Percentiles rank a stretch among this genome's conserved stretches.
Evolutionary conservation across 495 filamentous ascomycete genomes (phyloP).

Genomic region (Podospora pseudoanserina): DNA sequence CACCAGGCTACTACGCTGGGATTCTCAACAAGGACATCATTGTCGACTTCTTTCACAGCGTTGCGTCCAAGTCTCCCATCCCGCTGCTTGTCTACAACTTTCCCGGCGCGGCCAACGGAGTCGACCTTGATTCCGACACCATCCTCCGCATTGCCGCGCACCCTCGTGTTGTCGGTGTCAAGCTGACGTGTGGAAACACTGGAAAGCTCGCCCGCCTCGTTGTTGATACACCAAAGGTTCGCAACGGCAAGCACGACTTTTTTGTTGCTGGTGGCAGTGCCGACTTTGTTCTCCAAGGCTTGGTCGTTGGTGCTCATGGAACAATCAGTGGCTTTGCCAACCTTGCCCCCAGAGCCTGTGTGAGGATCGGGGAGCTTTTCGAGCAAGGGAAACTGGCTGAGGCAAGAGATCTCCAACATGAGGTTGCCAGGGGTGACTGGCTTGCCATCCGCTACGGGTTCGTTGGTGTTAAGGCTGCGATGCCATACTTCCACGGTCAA

Average conservation of each 20-base stretch:
- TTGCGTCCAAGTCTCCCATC: slow-evolving; percentile 65
- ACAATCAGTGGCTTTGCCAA: slow-evolving; percentile 82
- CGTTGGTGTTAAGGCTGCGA: slow-evolving; percentile 75
- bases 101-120: slow-evolving; percentile 74
- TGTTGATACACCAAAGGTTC: slow-evolving; percentile 46
- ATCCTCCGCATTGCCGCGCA: slow-evolving; percentile 70
- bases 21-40: slow-evolving; percentile 66
- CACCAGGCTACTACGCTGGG: slow-evolving; percentile 78
- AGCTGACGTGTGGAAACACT: slow-evolving; percentile 85
- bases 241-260: slow-evolving; percentile 49
- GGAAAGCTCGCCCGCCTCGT: slow-evolving; percentile 81
- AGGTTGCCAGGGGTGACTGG: slow-evolving; percentile 74
- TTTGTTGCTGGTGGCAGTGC: slow-evolving; percentile 79
- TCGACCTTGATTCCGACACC: slow-evolving; percentile 79
- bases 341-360: slow-evolving; percentile 68
- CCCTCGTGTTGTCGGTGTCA: slow-evolving; percentile 74
- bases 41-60: slow-evolving; percentile 66
- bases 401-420: slow-evolving; percentile 65
- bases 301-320: slow-evolving; percentile 69
- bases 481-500: slow-evolving; percentile 73
- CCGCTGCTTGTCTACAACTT: slow-evolving; percentile 84
- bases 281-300: slow-evolving; percentile 78
- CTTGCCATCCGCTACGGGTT: slow-evolving; percentile 75
- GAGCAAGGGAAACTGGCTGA: slow-evolving; percentile 63
- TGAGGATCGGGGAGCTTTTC: slow-evolving; percentile 70